Evolutionary conservation across 441 rosid species (phyloP), one percentile per base, ranked within the genome.

Genomic region (Populus hybrid): DNA sequence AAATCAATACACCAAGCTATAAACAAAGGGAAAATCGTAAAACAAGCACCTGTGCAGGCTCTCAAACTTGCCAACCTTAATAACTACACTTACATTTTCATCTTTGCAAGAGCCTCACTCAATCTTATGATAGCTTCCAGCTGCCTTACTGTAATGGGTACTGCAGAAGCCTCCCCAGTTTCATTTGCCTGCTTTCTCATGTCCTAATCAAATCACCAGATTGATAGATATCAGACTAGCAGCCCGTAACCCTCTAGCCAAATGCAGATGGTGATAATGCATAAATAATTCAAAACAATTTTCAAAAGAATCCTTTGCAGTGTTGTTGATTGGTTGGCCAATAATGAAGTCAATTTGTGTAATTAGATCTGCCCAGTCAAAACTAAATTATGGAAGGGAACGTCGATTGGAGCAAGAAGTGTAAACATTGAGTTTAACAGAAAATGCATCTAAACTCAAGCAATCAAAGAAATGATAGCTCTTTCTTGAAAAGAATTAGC

Each of bases 111-210:
- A 59, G 98, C 86, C 89, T 95, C 99, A 0, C 97, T 95, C 81
- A 94, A 86, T 86, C 99, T 88, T 64, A 91, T 82, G 73, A 95
- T 94, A 75, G 98, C 98, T 89, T 94, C 98, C 74, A 92, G 91
- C 85, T 95, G 98, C 88, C 99, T 91, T 59, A 95, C 99, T 57
- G 98, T 94, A 66, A 95, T 93, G 76, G 99, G 99, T 73, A 91
- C 91, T 20, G 93, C 91, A 57, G 97, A 86, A 80, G 94, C 92
- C 88, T 92, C 98, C 74, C 99, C 98, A 2, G 95, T 90, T 84
- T 95, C 99, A 85, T 95, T 91, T 74, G 97, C 93, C 82, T 94
- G 93, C 88, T 87, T 93, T 87, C 97, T 91, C 99, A 92, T 95
- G 82, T 86, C 94, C 98, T 95, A 82, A 69, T 81, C 73, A 21